Evolutionary conservation across 495 filamentous ascomycete genomes (phyloP).

Genomic region (Aspergillus asperescens): DNA sequence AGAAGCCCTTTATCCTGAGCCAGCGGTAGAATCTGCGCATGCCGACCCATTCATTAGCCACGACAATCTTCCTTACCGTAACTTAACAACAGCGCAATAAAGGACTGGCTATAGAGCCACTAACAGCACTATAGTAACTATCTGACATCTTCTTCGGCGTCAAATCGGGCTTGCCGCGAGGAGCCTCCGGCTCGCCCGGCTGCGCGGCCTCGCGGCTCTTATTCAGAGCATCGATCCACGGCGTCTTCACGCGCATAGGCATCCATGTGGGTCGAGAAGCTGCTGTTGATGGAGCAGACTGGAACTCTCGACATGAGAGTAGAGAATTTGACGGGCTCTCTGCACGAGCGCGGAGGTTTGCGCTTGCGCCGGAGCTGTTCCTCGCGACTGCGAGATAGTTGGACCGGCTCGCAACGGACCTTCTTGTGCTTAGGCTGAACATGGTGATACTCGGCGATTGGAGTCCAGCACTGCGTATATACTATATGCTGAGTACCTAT

Average conservation of each 20-base stretch:
- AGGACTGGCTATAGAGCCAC: slow-evolving; percentile 21
- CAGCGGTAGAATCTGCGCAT: slow-evolving; percentile 54
- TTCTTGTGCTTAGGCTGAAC: slow-evolving; percentile 18
- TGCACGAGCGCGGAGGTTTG: slow-evolving; percentile 3
- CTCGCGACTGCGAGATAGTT: slow-evolving; percentile 8
- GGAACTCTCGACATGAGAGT: slow-evolving; percentile 22
- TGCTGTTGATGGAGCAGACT: slow-evolving; percentile 24
- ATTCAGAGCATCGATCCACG: slow-evolving; percentile 64
- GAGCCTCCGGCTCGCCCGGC: slow-evolving; percentile 23
- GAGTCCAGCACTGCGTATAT: not conserved
- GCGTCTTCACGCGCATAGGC: slow-evolving; percentile 56
- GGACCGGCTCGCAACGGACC: slow-evolving; percentile 16
- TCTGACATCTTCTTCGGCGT: slow-evolving; percentile 61
- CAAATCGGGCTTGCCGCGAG: slow-evolving; percentile 43
- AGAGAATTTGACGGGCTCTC: not conserved
- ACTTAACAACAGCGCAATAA: too few species aligned
- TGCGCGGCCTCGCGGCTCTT: slow-evolving; percentile 43
- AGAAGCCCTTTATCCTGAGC: slow-evolving; percentile 66
- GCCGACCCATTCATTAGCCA: slow-evolving; percentile 17
- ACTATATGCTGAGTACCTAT: not conserved
- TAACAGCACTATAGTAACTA: slow-evolving; percentile 57
- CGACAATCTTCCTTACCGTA: too few species aligned
- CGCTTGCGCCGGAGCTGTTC: not conserved
- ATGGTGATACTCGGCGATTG: slow-evolving; percentile 2
- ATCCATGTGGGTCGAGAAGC: slow-evolving; percentile 36